Conservation (phyloP, 208 protist species). For the Acanthamoeba castellanii region DNA sequence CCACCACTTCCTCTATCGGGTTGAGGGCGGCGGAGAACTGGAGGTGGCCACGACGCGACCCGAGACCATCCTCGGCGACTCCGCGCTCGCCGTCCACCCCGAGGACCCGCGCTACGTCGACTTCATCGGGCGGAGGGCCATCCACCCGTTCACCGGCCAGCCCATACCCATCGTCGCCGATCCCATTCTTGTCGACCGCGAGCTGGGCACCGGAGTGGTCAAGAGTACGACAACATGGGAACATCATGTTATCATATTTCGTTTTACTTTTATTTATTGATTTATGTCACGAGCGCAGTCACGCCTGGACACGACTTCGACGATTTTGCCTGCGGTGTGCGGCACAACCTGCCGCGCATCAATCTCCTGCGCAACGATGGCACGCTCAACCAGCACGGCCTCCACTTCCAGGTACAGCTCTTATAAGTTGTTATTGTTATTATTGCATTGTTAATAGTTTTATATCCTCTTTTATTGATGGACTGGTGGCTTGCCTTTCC, state of each 20-base stretch:
- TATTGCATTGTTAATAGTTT: no score
- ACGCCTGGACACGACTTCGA: slow-evolving; percentile 99
- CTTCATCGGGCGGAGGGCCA: slow-evolving; percentile 95
- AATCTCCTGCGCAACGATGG: slow-evolving; percentile 97
- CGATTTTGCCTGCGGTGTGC: slow-evolving; percentile 98
- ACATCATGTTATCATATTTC: neutral
- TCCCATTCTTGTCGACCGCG: slow-evolving; percentile 97
- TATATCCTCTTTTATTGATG: neutral
- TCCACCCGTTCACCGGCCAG: slow-evolving; percentile 96
- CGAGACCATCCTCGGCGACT: slow-evolving; percentile 99
- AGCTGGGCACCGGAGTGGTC: slow-evolving; percentile 97
- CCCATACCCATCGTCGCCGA: slow-evolving; percentile 98
- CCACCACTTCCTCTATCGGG: slow-evolving; percentile 96
- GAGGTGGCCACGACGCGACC: slow-evolving; percentile 98
- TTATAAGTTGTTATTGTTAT: no score
- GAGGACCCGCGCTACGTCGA: slow-evolving; percentile 97
- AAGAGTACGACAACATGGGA: neutral
- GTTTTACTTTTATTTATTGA: neutral
- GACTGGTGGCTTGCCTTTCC: no score
- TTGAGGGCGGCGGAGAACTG: slow-evolving; percentile 89
- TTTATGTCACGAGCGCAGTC: slow-evolving; percentile 92
- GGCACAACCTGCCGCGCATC: slow-evolving; percentile 96
- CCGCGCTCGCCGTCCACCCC: slow-evolving; percentile 97
- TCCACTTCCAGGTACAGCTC: slow-evolving; percentile 94
- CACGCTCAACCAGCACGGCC: slow-evolving; percentile 92